Evolutionary conservation across 2,329 filamentous ascomycete genomes (phyloP).

Genomic region (Fusarium praegraminearum): DNA sequence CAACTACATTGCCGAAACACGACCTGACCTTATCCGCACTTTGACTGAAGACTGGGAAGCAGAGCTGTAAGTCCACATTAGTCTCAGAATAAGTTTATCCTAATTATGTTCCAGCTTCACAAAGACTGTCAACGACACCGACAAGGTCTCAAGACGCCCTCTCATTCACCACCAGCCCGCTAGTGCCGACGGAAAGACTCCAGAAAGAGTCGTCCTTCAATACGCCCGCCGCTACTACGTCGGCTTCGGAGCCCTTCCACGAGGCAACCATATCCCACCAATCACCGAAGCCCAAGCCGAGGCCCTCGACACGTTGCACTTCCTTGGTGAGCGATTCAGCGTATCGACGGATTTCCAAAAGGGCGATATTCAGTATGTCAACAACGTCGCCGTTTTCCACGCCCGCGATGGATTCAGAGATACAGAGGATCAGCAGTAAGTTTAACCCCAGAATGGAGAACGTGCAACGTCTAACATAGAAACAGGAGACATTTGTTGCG

Average conservation of each 20-base stretch:
- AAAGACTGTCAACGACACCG: conserved; percentile 5
- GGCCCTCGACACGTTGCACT: conserved; percentile 63
- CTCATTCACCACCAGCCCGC: conserved; percentile 26
- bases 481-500: conserved; percentile 59
- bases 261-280: conserved; percentile 66
- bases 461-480: neutral
- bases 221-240: conserved; percentile 39
- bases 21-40: conserved; percentile 69
- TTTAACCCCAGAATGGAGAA: neutral
- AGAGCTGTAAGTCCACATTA: conserved; percentile 50
- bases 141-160: conserved; percentile 12
- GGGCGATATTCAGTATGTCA: conserved; percentile 66
- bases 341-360: conserved; percentile 59
- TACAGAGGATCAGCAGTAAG: conserved; percentile 31
- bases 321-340: conserved; percentile 58
- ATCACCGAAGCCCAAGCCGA: conserved; percentile 64
- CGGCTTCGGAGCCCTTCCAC: conserved; percentile 51
- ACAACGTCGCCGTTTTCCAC: conserved; percentile 66
- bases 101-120: conserved; percentile 11
- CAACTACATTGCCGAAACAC: conserved; percentile 67
- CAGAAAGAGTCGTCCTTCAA: conserved; percentile 20
- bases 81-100: accelerated
- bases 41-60: conserved; percentile 61
- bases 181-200: neutral
- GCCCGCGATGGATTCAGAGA: conserved; percentile 59